Base-by-base conservation (phyloP, 2,329 filamentous ascomycete genomes). In the Aspergillus spinulosporus region DNA sequence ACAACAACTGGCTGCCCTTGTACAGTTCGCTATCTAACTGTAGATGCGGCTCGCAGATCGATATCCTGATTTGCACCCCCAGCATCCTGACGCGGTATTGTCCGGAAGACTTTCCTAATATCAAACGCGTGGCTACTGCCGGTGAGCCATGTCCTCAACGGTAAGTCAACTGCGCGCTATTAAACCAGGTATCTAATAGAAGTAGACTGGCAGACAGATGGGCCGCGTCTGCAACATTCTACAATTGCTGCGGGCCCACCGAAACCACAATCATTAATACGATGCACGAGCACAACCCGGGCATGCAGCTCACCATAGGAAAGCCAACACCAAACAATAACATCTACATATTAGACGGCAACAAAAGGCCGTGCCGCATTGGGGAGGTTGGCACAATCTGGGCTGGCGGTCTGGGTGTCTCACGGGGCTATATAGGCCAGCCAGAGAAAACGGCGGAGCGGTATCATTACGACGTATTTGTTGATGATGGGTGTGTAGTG, bases 191-290 rank as follows among this genome's bases (percentile, higher is more conserved):
- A 14, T 11, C 47, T 40, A 32, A 52, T 7, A 14, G 36, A 28
- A 4, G 5, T 9, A 58, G 52, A 26, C 47, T 58, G n/a, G 56
- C 56, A n/a, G 56, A 58, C 37, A 54, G 49, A 29, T 58, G 56
- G 56, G 56, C 36, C 1, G 40, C 46, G 7, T 31, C 43, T 29
- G 52, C 26, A 11, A 45, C 8, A 14, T 58, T 52, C 48, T 56
- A 52, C 34, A 58, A 58, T 48, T 58, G 56, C 48, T 58, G 52
- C 32, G 56, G 56, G 12, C 56, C 56, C 3, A 58, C 56, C 2
- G 56, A 58, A 32, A 39, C 42, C 7, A 58, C 56, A 11, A 58
- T 58, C 32, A 49, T 58, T 21, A 58, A 58, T 46, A 58, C 56
- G n/a, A 58, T 58, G 56, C 56, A 58, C 36, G 51, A 44, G 12